Evolutionary conservation across 345 rosid species (phyloP), one percentile per base, ranked within the genome.

Genomic region (Gossypium turneri): DNA sequence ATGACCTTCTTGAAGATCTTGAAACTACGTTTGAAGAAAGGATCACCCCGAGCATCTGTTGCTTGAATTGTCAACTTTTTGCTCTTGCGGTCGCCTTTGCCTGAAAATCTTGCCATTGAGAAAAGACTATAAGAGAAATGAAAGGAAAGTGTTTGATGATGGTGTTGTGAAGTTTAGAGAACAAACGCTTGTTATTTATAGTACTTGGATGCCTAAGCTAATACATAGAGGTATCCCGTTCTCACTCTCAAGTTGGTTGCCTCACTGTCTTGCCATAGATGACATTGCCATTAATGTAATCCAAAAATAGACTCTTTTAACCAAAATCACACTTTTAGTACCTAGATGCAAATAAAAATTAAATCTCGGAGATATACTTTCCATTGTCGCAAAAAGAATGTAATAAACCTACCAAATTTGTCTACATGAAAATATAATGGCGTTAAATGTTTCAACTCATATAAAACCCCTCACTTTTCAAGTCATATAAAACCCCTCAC

Each of bases 141-240:
- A 11, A 59, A 61, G 57, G 19, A 17, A 51, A 34, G 61, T 12
- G 6, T 34, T 72, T 3, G 50, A 22, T 24, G 56, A 56, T 38
- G 29, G 66, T 20, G 11, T 20, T 64, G 66, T 73, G 52, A 70
- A 38, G 45, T 15, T 22, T 48, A 27, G 63, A 58, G 64, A 53
- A 73, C 57, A 7, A 65, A 27, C 34, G 17, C 52, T 19, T 25
- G 20, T 43, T 22, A 76, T 74, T 79, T 82, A 82, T 79, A 82
- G 77, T 71, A 15, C 29, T 72, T 73, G 41, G 29, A n/a, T 38
- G 76, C 64, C 52, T 15, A 22, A 1, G 51, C 62, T 65, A 41
- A 12, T 17, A 38, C 56, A 16, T 24, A 50, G 52, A 45, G 20
- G 62, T 2, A 38, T 13, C 45, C 57, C 22, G 9, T 17, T 24